Base-by-base conservation (phyloP, 805 yeast genomes). In the Clavispora vitiphila region DNA sequence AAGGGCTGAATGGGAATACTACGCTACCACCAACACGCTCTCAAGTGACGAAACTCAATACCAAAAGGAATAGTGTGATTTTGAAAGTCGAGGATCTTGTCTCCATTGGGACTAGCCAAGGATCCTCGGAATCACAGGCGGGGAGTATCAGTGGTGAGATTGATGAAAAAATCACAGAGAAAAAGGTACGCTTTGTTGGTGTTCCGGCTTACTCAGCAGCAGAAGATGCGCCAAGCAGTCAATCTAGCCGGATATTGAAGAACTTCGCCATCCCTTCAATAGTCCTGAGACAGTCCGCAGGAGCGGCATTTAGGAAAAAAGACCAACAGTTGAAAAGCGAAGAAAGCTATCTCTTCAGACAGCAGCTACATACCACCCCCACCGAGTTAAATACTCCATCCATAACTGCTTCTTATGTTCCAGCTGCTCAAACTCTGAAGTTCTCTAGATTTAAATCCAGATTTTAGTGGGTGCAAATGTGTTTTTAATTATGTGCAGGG, bases 181-280 rank as follows among this genome's bases (percentile, higher is more conserved):
- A 74, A 47, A 74, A 63, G 47, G 81, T 77, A 9, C 54, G 82
- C 24, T 77, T 77, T 46, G 60, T 61, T 4, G 81, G 81, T 0
- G 81, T 77, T 5, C 67, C 76, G 1, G 74, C 67, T 38, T 77
- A 74, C 42, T 53, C 69, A 2, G 77, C 70, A 25, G 76, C 69
- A 6, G 83, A 77, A 53, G 83, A 77, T 57, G 77, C 76, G 0
- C 81, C 81, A 1, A 64, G 78, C 8, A 58, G 56, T 34, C 67
- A 65, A 39, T 54, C 71, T 3, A 58, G 57, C 40, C 54, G 57
- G 18, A 62, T 70, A 11, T 47, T 70, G 23, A 64, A 61, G 51
- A 64, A 67, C 48, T 70, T 70, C 53, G 70, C 71, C 0, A 34
- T 48, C 5, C 44, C 51, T 8, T 29, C 32, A 9, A 38, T 43